Evolutionary conservation across 176 grass and related monocot species (phyloP).

Genomic region (Typha latifolia): DNA sequence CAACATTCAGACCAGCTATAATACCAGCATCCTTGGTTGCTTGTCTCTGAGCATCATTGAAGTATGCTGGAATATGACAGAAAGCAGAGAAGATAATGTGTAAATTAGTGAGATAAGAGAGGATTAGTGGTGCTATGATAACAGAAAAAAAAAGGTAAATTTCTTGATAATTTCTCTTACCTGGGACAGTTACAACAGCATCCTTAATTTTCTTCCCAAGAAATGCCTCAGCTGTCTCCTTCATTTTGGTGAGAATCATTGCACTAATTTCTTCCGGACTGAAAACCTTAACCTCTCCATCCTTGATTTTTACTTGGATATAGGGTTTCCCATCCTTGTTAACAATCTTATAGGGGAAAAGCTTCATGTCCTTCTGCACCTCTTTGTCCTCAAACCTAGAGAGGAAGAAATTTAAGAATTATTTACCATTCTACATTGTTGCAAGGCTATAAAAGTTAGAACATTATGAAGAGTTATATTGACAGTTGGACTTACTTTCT

Average conservation of each 20-base stretch:
- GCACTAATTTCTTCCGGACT: conserved; percentile 70
- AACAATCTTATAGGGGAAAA: conserved; percentile 54
- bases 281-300: conserved; percentile 47
- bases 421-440: neutral
- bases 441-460: neutral
- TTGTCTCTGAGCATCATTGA: conserved; percentile 68
- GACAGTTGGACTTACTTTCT: conserved; percentile 15
- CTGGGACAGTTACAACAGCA: conserved; percentile 61
- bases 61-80: conserved; percentile 39
- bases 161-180: conserved; percentile 5
- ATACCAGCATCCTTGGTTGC: conserved; percentile 68
- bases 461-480: neutral
- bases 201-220: conserved; percentile 53
- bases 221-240: conserved; percentile 60
- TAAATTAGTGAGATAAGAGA: neutral
- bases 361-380: conserved; percentile 64
- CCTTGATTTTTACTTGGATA: conserved; percentile 39
- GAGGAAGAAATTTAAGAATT: neutral
- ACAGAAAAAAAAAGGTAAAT: neutral
- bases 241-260: conserved; percentile 64
- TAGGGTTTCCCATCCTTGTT: conserved; percentile 55
- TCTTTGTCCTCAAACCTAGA: conserved; percentile 42
- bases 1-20: conserved; percentile 54
- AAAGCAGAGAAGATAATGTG: neutral
- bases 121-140: neutral